Evolutionary conservation across 2,329 filamentous ascomycete genomes (phyloP).

Genomic region (Phialophora macrospora): DNA sequence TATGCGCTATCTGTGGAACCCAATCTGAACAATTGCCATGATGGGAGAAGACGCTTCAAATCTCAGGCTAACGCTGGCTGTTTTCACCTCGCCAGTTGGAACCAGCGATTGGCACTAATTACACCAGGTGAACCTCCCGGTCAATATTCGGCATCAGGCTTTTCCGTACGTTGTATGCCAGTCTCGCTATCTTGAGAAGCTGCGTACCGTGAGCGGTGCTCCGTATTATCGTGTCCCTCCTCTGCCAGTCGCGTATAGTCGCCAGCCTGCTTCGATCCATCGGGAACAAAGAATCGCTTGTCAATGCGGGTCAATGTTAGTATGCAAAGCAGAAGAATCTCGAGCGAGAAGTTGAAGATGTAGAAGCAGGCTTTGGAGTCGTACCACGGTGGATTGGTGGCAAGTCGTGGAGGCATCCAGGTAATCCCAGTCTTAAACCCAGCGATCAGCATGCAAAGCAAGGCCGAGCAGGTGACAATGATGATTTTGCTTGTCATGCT

Average conservation of each 20-base stretch:
- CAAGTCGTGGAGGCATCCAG: constrained; percentile 58
- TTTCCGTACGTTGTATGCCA: background rate
- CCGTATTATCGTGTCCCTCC: constrained; percentile 6
- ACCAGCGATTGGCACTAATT: background rate
- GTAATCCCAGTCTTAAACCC: constrained; percentile 67
- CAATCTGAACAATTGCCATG: background rate
- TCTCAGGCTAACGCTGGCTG: background rate
- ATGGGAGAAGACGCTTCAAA: background rate
- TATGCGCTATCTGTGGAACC: background rate
- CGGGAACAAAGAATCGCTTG: constrained; percentile 72
- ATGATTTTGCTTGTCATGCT: constrained; percentile 67
- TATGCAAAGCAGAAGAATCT: constrained; percentile 69
- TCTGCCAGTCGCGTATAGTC: constrained; percentile 42
- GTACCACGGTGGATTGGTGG: constrained; percentile 67
- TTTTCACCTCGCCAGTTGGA: background rate
- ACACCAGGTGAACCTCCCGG: background rate
- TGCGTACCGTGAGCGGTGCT: constrained; percentile 11
- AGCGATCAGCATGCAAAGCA: constrained; percentile 70
- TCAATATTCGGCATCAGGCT: background rate
- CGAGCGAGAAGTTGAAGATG: constrained; percentile 75
- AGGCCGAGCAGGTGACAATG: constrained; percentile 65
- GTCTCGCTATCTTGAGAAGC: constrained; percentile 4
- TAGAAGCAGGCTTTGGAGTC: constrained; percentile 76
- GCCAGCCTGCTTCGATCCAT: constrained; percentile 60
- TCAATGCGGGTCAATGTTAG: constrained; percentile 74